Percentiles rank a stretch among this genome's conserved stretches.
phyloP scores from a whole-genome alignment of 2,329 filamentous ascomycete species.

The Ustilaginoidea virens region DNA sequence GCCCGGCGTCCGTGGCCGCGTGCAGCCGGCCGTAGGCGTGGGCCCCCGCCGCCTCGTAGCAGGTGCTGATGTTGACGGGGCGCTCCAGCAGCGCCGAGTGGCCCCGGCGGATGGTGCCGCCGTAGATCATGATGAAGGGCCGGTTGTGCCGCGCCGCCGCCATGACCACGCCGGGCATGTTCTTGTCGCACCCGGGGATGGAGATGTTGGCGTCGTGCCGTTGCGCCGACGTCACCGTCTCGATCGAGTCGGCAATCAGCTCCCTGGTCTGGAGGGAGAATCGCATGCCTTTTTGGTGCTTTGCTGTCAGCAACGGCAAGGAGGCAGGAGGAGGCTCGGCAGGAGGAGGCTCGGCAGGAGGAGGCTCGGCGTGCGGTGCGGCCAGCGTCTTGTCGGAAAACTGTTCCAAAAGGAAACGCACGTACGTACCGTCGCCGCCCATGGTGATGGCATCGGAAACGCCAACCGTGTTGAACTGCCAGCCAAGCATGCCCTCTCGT shows the following conservation, averaged over 20 bases:
- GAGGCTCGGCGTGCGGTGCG: neutral
- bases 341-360: neutral
- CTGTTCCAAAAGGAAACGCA: neutral
- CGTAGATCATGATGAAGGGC: constrained; percentile 90
- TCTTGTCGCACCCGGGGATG: constrained; percentile 92
- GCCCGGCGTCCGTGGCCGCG: constrained; percentile 45
- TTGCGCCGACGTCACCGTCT: constrained; percentile 84
- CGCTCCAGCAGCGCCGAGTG: constrained; percentile 62
- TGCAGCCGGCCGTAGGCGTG: constrained; percentile 65
- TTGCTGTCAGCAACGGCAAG: too few relatives aligned
- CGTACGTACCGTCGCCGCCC: constrained; percentile 65
- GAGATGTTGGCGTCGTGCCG: constrained; percentile 87
- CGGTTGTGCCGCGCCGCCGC: constrained; percentile 82
- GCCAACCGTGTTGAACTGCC: constrained; percentile 88
- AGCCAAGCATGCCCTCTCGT: constrained; percentile 76
- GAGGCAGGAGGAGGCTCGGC: neutral
- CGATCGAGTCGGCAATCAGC: constrained; percentile 86
- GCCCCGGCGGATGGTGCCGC: constrained; percentile 80
- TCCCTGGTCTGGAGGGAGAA: constrained; percentile 85
- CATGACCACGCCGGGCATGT: constrained; percentile 90
- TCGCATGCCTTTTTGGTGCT: constrained; percentile 60
- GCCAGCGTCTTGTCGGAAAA: too few relatives aligned
- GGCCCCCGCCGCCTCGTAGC: constrained; percentile 77
- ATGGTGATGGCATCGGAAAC: constrained; percentile 88
- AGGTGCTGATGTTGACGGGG: constrained; percentile 75